Conservation (phyloP, 1,284 basidiomycete genomes). For the Takashimella koratensis region DNA sequence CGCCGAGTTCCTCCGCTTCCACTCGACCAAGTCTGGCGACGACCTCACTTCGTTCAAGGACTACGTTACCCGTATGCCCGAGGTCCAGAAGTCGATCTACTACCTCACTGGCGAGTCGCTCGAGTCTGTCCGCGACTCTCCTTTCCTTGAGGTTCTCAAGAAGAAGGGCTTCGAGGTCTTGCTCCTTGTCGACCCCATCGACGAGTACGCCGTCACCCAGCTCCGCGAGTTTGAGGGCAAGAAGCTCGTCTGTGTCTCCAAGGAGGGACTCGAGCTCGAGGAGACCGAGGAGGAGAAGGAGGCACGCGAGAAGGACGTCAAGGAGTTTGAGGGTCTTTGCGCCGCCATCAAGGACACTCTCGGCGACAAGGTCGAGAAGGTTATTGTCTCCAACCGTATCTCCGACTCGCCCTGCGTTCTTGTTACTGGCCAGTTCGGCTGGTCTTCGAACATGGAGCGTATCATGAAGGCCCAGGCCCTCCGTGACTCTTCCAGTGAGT, state of each 20-base stretch:
- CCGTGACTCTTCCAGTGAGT: slow-evolving; percentile 77
- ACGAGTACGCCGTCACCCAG: slow-evolving; percentile 95
- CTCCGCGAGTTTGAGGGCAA: slow-evolving; percentile 99
- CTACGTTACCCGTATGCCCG: slow-evolving; percentile 99
- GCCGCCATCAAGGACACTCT: slow-evolving; percentile 92
- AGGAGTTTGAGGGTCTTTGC: slow-evolving; percentile 85
- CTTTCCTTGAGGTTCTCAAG: slow-evolving; percentile 99
- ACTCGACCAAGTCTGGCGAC: slow-evolving; percentile 90
- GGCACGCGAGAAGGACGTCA: slow-evolving; percentile 79
- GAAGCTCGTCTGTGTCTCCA: slow-evolving; percentile 97
- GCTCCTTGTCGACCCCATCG: slow-evolving; percentile 96
- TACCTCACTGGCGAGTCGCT: slow-evolving; percentile 99
- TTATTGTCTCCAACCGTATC: slow-evolving; percentile 97
- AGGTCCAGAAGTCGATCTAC: slow-evolving; percentile 98
- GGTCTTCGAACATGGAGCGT: slow-evolving; percentile 99
- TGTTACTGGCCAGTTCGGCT: slow-evolving; percentile 98
- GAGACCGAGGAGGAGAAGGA: slow-evolving; percentile 98
- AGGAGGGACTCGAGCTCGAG: slow-evolving; percentile 98
- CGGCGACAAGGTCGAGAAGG: slow-evolving; percentile 99
- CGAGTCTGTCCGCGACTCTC: slow-evolving; percentile 84
- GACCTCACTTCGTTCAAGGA: slow-evolving; percentile 96
- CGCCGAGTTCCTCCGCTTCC: slow-evolving; percentile 98
- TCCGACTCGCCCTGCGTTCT: slow-evolving; percentile 92
- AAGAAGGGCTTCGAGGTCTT: slow-evolving; percentile 99
- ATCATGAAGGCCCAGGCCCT: slow-evolving; percentile 99